phyloP scores from a whole-genome alignment of 1,139 yeast species.

The Debaryomyces sp. region DNA sequence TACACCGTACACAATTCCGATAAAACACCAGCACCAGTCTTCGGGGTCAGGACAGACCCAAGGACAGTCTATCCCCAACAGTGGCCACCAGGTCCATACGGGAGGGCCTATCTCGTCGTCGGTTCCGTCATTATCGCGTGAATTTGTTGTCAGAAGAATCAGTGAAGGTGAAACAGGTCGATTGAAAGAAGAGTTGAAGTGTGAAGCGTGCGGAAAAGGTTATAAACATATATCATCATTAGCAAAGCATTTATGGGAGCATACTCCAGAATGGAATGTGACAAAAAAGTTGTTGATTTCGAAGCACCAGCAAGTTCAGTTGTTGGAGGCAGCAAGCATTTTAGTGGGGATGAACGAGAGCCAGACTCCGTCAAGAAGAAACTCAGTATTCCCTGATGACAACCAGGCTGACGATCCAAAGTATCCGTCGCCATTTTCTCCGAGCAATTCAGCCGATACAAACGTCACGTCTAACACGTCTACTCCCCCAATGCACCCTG shows the following conservation, averaged over 20 bases:
- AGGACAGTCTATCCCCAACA: constrained; percentile 1
- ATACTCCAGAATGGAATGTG: constrained; percentile 90
- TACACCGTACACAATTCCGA: constrained; percentile 40
- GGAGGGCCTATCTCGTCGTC: constrained; percentile 29
- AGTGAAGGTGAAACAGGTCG: constrained; percentile 88
- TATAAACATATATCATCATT: constrained; percentile 83
- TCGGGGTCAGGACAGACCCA: background rate
- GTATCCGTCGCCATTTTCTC: constrained; percentile 15
- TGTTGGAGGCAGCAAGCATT: constrained; percentile 85
- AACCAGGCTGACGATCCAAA: constrained; percentile 12
- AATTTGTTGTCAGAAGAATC: constrained; percentile 78
- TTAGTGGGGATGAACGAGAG: constrained; percentile 77
- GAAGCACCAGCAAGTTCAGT: constrained; percentile 91
- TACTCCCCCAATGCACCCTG: constrained; percentile 11
- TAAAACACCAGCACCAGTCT: constrained; percentile 25
- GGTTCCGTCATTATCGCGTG: constrained; percentile 61
- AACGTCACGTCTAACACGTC: constrained; percentile 12
- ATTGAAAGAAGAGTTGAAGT: constrained; percentile 76
- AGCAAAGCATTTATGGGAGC: constrained; percentile 76
- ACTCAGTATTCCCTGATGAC: constrained; percentile 16
- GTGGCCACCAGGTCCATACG: constrained; percentile 5
- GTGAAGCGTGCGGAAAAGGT: constrained; percentile 91
- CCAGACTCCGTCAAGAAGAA: constrained; percentile 15
- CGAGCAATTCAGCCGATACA: constrained; percentile 14
- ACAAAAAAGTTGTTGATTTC: constrained; percentile 78